Conservation (phyloP, 1,139 yeast species). For the Debaryomyces robertsiae region DNA sequence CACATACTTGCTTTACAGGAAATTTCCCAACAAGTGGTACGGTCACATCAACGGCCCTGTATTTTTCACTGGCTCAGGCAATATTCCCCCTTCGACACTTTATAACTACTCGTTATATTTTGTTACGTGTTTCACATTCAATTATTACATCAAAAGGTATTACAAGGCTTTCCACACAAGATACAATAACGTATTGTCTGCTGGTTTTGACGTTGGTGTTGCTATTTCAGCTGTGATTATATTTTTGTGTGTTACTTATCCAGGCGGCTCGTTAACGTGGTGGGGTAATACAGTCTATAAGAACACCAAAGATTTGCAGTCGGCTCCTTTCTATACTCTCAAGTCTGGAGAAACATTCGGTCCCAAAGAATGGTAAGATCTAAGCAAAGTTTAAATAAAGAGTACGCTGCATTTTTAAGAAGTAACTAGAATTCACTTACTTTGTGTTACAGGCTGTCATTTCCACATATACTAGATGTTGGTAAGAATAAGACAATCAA, state of each 20-base stretch:
- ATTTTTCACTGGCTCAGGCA: conserved; percentile 51
- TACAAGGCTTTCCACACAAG: conserved; percentile 30
- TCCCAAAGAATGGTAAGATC: conserved; percentile 38
- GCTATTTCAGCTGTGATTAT: conserved; percentile 45
- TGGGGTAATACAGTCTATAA: conserved; percentile 35
- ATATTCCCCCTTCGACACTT: conserved; percentile 57
- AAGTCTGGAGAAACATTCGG: conserved; percentile 40
- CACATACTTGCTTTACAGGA: conserved; percentile 21
- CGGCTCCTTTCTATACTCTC: conserved; percentile 30
- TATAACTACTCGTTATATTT: conserved; percentile 52
- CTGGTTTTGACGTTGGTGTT: conserved; percentile 34
- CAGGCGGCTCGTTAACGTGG: conserved; percentile 32
- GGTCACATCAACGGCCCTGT: conserved; percentile 38
- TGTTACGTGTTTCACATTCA: conserved; percentile 53
- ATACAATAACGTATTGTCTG: conserved; percentile 28
- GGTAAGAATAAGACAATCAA: too few species aligned
- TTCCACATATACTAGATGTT: too few species aligned
- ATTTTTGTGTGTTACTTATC: conserved; percentile 39
- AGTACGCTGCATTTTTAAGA: too few species aligned
- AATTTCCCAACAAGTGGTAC: conserved; percentile 22
- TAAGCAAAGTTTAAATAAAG: too few species aligned
- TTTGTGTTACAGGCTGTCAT: too few species aligned
- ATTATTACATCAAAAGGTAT: conserved; percentile 49
- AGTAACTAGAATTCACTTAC: too few species aligned
- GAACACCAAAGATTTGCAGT: conserved; percentile 21